Conservation (phyloP, 306 rosid genomes). For the Castanopsis chinensis region DNA sequence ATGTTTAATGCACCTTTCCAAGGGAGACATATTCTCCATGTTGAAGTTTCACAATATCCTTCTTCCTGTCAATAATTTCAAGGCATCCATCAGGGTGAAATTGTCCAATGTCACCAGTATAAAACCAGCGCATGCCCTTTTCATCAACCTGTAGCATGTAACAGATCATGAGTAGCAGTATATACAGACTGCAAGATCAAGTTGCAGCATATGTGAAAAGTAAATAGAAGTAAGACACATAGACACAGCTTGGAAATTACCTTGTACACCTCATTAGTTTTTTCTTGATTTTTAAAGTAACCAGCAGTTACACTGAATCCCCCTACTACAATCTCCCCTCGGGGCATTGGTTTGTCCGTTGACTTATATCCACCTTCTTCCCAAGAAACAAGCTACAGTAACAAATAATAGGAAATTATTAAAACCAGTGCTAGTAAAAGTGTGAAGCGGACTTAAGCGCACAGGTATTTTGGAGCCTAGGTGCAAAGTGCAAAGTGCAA, state of each 20-base stretch:
- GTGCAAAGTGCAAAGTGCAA: too few relatives aligned
- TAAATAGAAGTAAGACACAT: neutral
- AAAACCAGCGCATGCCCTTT: slow-evolving; percentile 87
- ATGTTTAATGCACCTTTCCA: slow-evolving; percentile 63
- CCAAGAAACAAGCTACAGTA: slow-evolving; percentile 89
- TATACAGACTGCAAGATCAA: slow-evolving; percentile 20
- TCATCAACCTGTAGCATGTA: slow-evolving; percentile 60
- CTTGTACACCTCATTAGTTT: slow-evolving; percentile 84
- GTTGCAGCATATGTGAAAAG: neutral
- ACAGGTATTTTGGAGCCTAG: too few relatives aligned
- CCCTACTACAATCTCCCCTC: slow-evolving; percentile 87
- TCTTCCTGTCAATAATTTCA: slow-evolving; percentile 88
- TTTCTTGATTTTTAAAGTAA: slow-evolving; percentile 77
- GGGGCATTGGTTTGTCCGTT: slow-evolving; percentile 91
- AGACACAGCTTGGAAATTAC: slow-evolving; percentile 31
- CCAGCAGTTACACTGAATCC: slow-evolving; percentile 83
- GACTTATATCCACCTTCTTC: slow-evolving; percentile 80
- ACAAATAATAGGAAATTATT: slow-evolving; percentile 24
- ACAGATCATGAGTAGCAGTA: neutral
- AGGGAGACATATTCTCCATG: slow-evolving; percentile 93
- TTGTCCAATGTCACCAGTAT: slow-evolving; percentile 74
- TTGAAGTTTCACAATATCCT: slow-evolving; percentile 96
- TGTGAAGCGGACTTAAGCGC: too few relatives aligned
- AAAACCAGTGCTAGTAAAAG: neutral
- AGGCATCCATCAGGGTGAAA: slow-evolving; percentile 93